These are phyloP conservation scores for Aureobasidium sp. DNA, from an alignment of 2,329 filamentous ascomycete genomes.

Conservation along the genomic window DNA sequence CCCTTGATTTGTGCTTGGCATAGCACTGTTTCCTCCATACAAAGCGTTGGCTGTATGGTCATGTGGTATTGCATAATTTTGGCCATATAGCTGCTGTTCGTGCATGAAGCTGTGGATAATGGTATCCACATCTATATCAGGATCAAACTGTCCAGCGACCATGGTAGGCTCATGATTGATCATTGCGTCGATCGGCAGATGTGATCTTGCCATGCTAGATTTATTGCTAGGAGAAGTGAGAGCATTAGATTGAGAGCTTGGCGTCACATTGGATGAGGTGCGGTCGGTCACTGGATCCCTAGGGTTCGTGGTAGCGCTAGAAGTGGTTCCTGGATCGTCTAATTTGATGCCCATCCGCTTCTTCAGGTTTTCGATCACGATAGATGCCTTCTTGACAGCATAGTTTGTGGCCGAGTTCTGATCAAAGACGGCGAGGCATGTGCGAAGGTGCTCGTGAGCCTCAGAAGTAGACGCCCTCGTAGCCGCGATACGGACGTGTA, in stretches of 20 bases:
- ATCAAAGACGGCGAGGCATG: conserved; percentile 38
- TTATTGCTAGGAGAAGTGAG: neutral
- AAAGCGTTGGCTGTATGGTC: neutral
- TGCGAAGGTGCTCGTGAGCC: conserved; percentile 32
- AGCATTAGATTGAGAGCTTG: neutral
- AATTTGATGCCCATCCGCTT: conserved; percentile 31
- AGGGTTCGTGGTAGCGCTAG: no score
- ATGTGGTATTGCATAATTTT: neutral
- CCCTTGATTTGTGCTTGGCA: neutral
- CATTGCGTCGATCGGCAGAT: neutral
- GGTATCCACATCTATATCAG: conserved; percentile 33
- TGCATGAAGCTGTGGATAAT: conserved; percentile 35
- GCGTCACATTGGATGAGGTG: neutral
- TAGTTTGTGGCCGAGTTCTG: conserved; percentile 44
- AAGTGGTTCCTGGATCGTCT: no score
- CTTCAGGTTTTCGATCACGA: conserved; percentile 39
- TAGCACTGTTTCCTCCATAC: neutral
- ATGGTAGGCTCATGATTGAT: conserved; percentile 13
- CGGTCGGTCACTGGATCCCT: neutral
- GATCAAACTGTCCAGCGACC: conserved; percentile 19
- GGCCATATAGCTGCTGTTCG: conserved; percentile 14
- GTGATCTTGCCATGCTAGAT: neutral
- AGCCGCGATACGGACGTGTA: conserved; percentile 43
- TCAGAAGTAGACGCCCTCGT: conserved; percentile 29
- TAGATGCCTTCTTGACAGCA: conserved; percentile 38